These are phyloP conservation scores for Saccharomyces hybrid DNA, from an alignment of 1,139 yeast genomes.

Conservation along the genomic window DNA sequence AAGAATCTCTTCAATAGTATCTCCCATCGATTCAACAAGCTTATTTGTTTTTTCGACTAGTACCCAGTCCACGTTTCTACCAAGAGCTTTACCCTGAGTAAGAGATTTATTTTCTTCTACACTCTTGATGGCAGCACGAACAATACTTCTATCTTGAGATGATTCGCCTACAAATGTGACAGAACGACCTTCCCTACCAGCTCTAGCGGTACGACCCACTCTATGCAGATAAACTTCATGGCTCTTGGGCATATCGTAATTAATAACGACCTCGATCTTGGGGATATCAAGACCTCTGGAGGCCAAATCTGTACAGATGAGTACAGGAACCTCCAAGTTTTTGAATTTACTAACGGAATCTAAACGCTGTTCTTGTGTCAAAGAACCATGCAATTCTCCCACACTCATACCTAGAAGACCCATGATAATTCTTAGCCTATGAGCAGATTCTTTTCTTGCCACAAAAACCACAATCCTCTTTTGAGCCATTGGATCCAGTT, in stretches of 20 bases:
- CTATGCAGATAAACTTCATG: constrained; percentile 90
- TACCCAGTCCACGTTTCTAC: constrained; percentile 81
- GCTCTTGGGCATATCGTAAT: constrained; percentile 91
- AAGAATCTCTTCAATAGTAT: constrained; percentile 63
- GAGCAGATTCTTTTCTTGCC: constrained; percentile 85
- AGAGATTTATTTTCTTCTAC: constrained; percentile 37
- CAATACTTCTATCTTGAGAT: constrained; percentile 75
- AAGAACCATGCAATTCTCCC: constrained; percentile 89
- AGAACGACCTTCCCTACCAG: constrained; percentile 91
- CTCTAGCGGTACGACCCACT: constrained; percentile 99
- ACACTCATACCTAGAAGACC: constrained; percentile 84
- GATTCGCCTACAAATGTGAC: constrained; percentile 92
- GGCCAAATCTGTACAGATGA: constrained; percentile 95
- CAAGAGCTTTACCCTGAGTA: constrained; percentile 51
- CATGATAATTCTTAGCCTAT: constrained; percentile 69
- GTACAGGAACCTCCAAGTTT: constrained; percentile 71
- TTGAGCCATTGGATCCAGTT: constrained; percentile 52
- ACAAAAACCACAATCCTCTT: constrained; percentile 84
- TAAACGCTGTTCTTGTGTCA: constrained; percentile 92
- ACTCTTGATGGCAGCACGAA: constrained; percentile 74
- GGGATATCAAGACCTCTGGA: constrained; percentile 99
- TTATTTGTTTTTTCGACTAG: constrained; percentile 64
- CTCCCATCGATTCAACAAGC: constrained; percentile 51
- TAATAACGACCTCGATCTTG: constrained; percentile 86
- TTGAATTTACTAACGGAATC: constrained; percentile 76